Conservation (phyloP, 805 yeast genomes). For the Wickerhamomyces xylosicus region DNA sequence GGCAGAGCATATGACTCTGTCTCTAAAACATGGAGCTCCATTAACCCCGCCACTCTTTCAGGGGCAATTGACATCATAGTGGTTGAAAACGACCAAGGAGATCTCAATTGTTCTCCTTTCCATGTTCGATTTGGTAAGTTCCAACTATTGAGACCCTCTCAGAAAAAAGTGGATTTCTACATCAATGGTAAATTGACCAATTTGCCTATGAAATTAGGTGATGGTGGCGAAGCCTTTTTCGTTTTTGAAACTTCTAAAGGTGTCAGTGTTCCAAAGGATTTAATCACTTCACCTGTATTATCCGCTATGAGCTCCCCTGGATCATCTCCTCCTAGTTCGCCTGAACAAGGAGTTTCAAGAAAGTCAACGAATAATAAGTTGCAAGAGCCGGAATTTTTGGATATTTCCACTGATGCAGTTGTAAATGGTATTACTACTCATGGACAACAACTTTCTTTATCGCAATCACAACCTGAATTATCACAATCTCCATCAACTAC, state of each 20-base stretch:
- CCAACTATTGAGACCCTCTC: conserved; percentile 85
- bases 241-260: conserved; percentile 77
- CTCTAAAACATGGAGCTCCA: conserved; percentile 93
- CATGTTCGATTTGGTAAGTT: conserved; percentile 95
- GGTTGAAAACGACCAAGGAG: conserved; percentile 74
- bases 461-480: neutral
- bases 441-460: conserved; percentile 11
- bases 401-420: conserved; percentile 22
- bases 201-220: conserved; percentile 93
- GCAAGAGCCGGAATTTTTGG: conserved; percentile 41
- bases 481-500: conserved; percentile 1
- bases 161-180: conserved; percentile 82
- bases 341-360: conserved; percentile 5
- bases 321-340: conserved; percentile 17
- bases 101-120: conserved; percentile 86
- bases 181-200: conserved; percentile 78
- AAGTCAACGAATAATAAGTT: conserved; percentile 5
- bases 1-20: conserved; percentile 93
- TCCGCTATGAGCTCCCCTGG: conserved; percentile 14
- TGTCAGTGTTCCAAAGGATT: conserved; percentile 54
- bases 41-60: conserved; percentile 90
- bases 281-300: conserved; percentile 32
- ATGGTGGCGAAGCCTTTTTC: conserved; percentile 96
- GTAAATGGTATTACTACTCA: conserved; percentile 3
- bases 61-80: conserved; percentile 98